Percentiles rank a stretch among this genome's conserved stretches.
phyloP scores from a whole-genome alignment of 257 asterid genomes.

The Solanum lycopersicoides region DNA sequence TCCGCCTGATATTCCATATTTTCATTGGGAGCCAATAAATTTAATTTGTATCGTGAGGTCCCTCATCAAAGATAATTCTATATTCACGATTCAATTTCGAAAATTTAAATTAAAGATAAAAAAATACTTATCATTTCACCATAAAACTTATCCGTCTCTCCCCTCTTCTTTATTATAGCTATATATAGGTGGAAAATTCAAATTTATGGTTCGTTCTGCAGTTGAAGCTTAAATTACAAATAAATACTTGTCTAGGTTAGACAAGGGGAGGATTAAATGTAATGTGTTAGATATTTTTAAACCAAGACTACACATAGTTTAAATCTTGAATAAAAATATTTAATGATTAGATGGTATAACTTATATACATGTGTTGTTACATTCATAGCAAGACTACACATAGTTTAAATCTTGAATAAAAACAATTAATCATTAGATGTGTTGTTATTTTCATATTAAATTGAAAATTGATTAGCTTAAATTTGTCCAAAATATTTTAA shows the following conservation, averaged over 20 bases:
- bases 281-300: not conserved
- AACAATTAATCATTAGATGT: not conserved
- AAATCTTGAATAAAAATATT: not conserved
- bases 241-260: not conserved
- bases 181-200: not conserved
- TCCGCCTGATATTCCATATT: not conserved
- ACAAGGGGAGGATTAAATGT: not conserved
- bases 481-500: no score
- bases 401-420: not conserved
- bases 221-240: not conserved
- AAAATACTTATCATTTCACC: not conserved
- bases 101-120: not conserved
- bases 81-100: accelerated
- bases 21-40: not conserved
- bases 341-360: not conserved
- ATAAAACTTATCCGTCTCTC: not conserved
- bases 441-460: not conserved
- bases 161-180: not conserved
- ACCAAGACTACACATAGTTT: not conserved
- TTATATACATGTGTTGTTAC: not conserved
- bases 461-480: no score
- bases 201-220: not conserved
- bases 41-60: not conserved
- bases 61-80: not conserved
- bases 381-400: not conserved